Percentiles rank a stretch among this genome's conserved stretches.
phyloP scores from a whole-genome alignment of 768 basidiomycete genomes.

The Boletus coccyginus region DNA sequence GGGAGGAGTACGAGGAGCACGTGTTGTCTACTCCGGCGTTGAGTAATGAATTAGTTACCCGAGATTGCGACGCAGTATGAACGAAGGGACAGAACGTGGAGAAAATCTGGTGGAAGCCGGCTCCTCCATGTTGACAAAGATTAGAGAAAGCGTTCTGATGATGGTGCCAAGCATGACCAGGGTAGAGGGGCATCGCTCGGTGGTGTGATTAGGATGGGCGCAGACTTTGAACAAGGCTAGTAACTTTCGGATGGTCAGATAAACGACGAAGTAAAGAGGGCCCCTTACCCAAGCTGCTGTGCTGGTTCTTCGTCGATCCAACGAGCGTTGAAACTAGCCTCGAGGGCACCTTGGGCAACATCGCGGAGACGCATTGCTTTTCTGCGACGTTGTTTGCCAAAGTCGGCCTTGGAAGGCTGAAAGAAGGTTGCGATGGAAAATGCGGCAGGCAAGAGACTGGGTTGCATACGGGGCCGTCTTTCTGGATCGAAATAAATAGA shows the following conservation, averaged over 20 bases:
- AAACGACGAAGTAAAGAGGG: neutral
- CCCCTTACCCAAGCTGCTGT: constrained; percentile 72
- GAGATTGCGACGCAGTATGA: constrained; percentile 23
- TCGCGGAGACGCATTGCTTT: constrained; percentile 62
- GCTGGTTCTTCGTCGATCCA: constrained; percentile 74
- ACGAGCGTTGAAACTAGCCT: constrained; percentile 66
- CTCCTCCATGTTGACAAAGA: constrained; percentile 57
- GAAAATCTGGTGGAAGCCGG: constrained; percentile 49
- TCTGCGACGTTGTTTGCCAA: constrained; percentile 48
- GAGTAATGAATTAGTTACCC: constrained; percentile 1
- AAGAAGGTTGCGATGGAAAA: constrained; percentile 68
- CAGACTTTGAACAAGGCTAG: constrained; percentile 72
- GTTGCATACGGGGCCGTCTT: constrained; percentile 58
- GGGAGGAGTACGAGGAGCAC: constrained; percentile 8
- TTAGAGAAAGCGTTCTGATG: constrained; percentile 58
- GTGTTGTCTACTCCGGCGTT: neutral
- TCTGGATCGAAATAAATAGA: constrained; percentile 53
- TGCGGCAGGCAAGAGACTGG: constrained; percentile 58
- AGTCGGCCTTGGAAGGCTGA: constrained; percentile 62
- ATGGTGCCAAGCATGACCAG: constrained; percentile 65
- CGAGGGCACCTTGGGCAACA: constrained; percentile 65
- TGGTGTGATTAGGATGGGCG: constrained; percentile 60
- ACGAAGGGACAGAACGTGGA: constrained; percentile 48
- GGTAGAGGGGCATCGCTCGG: constrained; percentile 52
- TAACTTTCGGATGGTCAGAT: constrained; percentile 40